Evolutionary conservation across 2,329 filamentous ascomycete genomes (phyloP).

Genomic region (Botrytis aclada): DNA sequence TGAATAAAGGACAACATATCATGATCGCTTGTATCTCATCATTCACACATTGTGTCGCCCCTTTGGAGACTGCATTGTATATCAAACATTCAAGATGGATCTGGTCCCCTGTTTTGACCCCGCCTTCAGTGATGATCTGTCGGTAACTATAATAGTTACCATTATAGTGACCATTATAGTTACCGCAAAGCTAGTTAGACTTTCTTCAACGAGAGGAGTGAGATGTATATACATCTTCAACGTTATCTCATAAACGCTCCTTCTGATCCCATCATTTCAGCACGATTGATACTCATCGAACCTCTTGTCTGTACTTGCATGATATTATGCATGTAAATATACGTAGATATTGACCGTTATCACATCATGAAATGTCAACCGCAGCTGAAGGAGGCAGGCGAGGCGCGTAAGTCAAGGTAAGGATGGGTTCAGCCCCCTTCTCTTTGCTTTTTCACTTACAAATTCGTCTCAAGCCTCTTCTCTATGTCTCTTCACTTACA

Average conservation of each 20-base stretch:
- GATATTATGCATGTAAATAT: neutral
- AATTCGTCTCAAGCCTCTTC: neutral
- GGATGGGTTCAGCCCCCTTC: neutral
- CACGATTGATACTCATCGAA: neutral
- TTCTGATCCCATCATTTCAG: neutral
- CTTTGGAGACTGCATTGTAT: neutral
- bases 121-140: neutral
- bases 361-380: neutral
- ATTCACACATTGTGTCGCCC: neutral
- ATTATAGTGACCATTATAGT: no score
- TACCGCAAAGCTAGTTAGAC: neutral
- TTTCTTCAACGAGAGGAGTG: neutral
- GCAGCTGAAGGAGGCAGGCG: neutral
- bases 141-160: no score
- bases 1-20: neutral
- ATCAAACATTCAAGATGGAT: neutral
- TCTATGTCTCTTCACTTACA: neutral
- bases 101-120: neutral
- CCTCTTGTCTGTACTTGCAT: neutral
- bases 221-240: neutral
- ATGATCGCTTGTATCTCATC: neutral
- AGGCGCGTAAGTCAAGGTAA: neutral
- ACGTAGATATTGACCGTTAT: neutral
- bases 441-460: neutral
- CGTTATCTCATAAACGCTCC: neutral